Evolutionary conservation across 2,329 filamentous ascomycete species (phyloP).

Genomic region (Aspergillus jensenii): DNA sequence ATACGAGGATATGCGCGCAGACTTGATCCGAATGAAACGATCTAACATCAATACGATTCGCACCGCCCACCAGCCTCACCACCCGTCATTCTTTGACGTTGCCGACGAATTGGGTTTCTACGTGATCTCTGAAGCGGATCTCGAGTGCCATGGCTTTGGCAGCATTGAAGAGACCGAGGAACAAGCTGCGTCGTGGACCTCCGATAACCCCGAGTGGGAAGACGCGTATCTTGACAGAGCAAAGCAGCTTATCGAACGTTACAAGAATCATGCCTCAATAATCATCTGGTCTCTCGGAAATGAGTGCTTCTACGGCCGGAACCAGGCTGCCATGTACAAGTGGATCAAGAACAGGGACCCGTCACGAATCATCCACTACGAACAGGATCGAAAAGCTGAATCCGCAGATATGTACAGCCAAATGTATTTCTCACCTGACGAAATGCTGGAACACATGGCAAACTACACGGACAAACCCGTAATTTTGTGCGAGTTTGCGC

Average conservation of each 20-base stretch:
- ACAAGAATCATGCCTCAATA: slow-evolving; percentile 70
- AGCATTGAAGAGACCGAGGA: slow-evolving; percentile 6
- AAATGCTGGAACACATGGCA: slow-evolving; percentile 44
- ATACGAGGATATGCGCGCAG: slow-evolving; percentile 59
- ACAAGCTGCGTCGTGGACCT: slow-evolving; percentile 6
- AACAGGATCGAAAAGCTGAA: slow-evolving; percentile 60
- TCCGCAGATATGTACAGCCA: slow-evolving; percentile 67
- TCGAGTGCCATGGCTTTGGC: slow-evolving; percentile 13
- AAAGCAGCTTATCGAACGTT: slow-evolving; percentile 62
- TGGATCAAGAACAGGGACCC: slow-evolving; percentile 59
- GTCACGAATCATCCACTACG: slow-evolving; percentile 64
- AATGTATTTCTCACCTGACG: slow-evolving; percentile 62
- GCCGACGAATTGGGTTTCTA: slow-evolving; percentile 12
- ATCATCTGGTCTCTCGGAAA: slow-evolving; percentile 75
- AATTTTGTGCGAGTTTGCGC: slow-evolving; percentile 52
- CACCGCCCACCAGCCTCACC: slow-evolving; percentile 65
- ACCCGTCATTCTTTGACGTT: slow-evolving; percentile 9
- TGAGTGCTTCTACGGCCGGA: slow-evolving; percentile 69
- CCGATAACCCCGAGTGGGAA: slow-evolving; percentile 11
- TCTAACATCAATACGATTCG: slow-evolving; percentile 72
- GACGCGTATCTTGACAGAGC: slow-evolving; percentile 67
- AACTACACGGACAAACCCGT: slow-evolving; percentile 40
- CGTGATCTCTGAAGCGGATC: slow-evolving; percentile 11
- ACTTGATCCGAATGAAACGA: slow-evolving; percentile 67
- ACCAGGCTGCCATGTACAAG: slow-evolving; percentile 68